Conservation (phyloP, 345 rosid genomes). For the Syzygium jambos region DNA sequence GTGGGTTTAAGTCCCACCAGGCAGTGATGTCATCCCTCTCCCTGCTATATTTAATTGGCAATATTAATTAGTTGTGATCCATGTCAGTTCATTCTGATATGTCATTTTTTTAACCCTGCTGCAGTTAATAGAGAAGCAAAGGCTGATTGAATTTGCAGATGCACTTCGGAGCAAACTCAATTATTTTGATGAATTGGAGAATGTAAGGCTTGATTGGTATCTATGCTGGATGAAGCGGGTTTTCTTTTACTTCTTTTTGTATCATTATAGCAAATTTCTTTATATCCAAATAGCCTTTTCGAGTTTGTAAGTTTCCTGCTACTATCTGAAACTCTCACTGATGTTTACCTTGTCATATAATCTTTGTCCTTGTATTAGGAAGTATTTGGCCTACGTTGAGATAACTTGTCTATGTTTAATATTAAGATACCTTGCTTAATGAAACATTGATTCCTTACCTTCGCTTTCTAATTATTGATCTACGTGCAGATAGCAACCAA, state of each 20-base stretch:
- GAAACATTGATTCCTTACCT: neutral
- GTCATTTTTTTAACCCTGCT: conserved; percentile 4
- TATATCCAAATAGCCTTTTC: neutral
- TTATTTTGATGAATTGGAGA: conserved; percentile 98
- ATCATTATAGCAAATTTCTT: neutral
- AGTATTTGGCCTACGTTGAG: neutral
- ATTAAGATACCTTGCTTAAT: neutral
- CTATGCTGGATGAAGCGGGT: conserved; percentile 14
- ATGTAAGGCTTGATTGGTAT: conserved; percentile 76
- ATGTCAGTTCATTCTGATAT: neutral
- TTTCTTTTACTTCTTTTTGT: neutral
- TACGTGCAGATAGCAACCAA: conserved; percentile 65
- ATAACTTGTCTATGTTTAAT: neutral
- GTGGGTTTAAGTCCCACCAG: neutral
- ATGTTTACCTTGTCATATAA: neutral
- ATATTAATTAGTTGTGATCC: neutral
- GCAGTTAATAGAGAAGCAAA: conserved; percentile 86
- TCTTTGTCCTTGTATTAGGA: neutral
- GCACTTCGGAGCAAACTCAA: conserved; percentile 91
- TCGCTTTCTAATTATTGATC: neutral
- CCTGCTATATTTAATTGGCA: neutral
- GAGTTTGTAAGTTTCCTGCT: neutral
- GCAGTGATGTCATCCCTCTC: neutral
- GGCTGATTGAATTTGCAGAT: conserved; percentile 82
- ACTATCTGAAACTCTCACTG: neutral